Conservation (phyloP, 768 basidiomycete genomes). For the Mycena galopus region DNA sequence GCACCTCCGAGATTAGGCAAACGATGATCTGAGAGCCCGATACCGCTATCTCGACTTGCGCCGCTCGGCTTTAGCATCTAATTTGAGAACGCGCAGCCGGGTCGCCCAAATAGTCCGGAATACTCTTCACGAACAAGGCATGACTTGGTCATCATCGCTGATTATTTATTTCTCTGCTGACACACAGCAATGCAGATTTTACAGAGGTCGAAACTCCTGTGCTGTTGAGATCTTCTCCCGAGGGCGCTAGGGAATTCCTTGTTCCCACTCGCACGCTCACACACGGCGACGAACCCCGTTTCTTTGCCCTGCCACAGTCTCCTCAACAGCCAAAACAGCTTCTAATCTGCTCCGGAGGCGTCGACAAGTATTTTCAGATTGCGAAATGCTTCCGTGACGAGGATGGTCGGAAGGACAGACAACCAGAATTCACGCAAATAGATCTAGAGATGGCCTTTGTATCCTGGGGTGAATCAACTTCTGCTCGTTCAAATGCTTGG, state of each 20-base stretch:
- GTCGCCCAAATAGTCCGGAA: constrained; percentile 86
- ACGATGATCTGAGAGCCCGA: constrained; percentile 87
- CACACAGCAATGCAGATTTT: constrained; percentile 70
- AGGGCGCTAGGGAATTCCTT: constrained; percentile 94
- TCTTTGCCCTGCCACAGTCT: constrained; percentile 94
- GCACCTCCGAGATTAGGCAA: constrained; percentile 63
- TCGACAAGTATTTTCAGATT: constrained; percentile 94
- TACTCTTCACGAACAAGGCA: constrained; percentile 81
- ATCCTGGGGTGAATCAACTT: constrained; percentile 71
- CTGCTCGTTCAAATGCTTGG: constrained; percentile 63
- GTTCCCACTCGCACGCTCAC: constrained; percentile 79
- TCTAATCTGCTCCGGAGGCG: constrained; percentile 87
- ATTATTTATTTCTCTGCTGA: constrained; percentile 12
- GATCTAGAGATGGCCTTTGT: constrained; percentile 98
- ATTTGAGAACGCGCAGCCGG: constrained; percentile 84
- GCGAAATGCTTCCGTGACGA: constrained; percentile 97
- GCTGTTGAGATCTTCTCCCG: constrained; percentile 91
- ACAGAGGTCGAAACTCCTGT: constrained; percentile 95
- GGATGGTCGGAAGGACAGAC: constrained; percentile 93
- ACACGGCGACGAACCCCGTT: constrained; percentile 56
- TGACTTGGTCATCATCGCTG: constrained; percentile 31
- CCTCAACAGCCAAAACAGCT: constrained; percentile 98
- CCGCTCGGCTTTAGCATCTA: constrained; percentile 76
- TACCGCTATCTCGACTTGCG: constrained; percentile 93
- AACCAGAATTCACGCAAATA: constrained; percentile 97